Conservation (phyloP, 1,284 basidiomycete genomes). For the Acaromyces ingoldii region DNA sequence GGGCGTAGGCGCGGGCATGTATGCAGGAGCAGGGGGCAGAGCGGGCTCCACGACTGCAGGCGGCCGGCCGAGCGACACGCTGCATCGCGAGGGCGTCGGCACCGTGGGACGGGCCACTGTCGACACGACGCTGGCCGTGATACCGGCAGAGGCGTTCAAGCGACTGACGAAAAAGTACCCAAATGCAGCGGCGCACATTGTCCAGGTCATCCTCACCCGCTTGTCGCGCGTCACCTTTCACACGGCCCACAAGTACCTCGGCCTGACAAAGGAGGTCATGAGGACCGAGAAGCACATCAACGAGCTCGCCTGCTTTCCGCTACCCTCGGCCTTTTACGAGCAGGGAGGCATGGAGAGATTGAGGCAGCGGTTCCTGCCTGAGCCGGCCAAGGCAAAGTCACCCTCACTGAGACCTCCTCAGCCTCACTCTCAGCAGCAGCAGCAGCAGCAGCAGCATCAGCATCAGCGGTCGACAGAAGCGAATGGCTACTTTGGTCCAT, state of each 20-base stretch:
- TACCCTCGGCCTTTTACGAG: constrained; percentile 86
- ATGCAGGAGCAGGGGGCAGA: too few species aligned
- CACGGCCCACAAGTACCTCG: constrained; percentile 91
- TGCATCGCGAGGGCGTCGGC: constrained; percentile 19
- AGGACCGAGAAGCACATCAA: constrained; percentile 96
- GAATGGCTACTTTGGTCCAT: too few species aligned
- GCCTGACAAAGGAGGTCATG: constrained; percentile 88
- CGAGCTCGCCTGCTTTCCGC: constrained; percentile 87
- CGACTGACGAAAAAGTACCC: constrained; percentile 87
- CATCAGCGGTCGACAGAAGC: too few species aligned
- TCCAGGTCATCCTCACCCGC: constrained; percentile 91
- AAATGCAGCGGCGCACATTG: constrained; percentile 93
- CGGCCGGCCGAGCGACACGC: constrained; percentile 13
- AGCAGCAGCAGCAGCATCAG: too few species aligned
- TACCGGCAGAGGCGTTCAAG: constrained; percentile 93
- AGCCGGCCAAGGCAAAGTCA: constrained; percentile 20
- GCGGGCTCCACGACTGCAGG: background rate
- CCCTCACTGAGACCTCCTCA: too few species aligned
- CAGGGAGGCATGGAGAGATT: constrained; percentile 85
- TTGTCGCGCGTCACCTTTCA: constrained; percentile 94
- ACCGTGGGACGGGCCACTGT: constrained; percentile 79
- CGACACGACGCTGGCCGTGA: constrained; percentile 95
- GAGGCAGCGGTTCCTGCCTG: constrained; percentile 65
- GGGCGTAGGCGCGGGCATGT: background rate
- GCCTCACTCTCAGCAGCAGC: too few species aligned